Evolutionary conservation across 768 basidiomycete genomes (phyloP).

Genomic region (Tricholoma saponaceum): DNA sequence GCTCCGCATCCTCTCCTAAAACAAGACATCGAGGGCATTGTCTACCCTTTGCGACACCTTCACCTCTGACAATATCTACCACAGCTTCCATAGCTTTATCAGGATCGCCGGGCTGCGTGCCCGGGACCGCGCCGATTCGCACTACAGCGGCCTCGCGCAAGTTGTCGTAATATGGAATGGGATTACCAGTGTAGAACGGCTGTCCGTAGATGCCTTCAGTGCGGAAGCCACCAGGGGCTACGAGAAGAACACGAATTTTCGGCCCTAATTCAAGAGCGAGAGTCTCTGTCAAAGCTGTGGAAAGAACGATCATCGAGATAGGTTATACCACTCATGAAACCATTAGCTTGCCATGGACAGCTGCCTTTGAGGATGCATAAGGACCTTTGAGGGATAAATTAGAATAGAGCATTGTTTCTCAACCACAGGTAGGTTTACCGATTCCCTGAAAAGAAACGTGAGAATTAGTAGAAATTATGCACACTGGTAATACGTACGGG

Average conservation of each 20-base stretch:
- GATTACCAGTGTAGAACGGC: constrained; percentile 31
- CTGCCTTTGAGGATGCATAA: constrained; percentile 58
- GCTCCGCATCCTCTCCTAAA: constrained; percentile 51
- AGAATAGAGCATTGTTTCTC: no score
- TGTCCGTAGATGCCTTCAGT: constrained; percentile 52
- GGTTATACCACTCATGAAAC: neutral
- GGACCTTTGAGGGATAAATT: constrained; percentile 10
- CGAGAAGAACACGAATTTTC: constrained; percentile 51
- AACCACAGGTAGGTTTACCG: constrained; percentile 17
- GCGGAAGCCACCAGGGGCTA: constrained; percentile 57
- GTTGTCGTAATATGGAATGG: constrained; percentile 47
- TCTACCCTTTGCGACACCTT: constrained; percentile 44
- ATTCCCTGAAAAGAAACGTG: constrained; percentile 22
- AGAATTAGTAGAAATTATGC: neutral
- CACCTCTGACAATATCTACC: constrained; percentile 45
- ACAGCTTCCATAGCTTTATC: constrained; percentile 50
- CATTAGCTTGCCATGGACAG: constrained; percentile 42
- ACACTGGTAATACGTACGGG: constrained; percentile 28
- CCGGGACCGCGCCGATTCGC: constrained; percentile 32
- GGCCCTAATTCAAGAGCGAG: constrained; percentile 49
- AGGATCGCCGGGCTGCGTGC: constrained; percentile 52
- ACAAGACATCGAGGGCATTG: constrained; percentile 45
- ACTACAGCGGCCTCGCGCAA: constrained; percentile 29
- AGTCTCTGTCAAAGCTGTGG: constrained; percentile 53
- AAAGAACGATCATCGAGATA: neutral